These are phyloP conservation scores for grape (Vitis vinifera) DNA, from an alignment of 164 flowering plant species.

Conservation along the genomic window ASM3070453v1 NC_081816.1:2141501-2142000, in stretches of 20 bases:
- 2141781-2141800: slow-evolving; percentile 37
- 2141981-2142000: too few relatives aligned
- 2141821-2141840: slow-evolving; percentile 20
- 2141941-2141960: slow-evolving; percentile 5
- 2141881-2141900: slow-evolving; percentile 9
- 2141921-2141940: slow-evolving; percentile 11
- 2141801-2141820: slow-evolving; percentile 24
- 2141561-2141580: neutral
- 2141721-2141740: slow-evolving; percentile 21
- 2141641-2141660: slow-evolving; percentile 21
- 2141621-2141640: slow-evolving; percentile 22
- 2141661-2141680: slow-evolving; percentile 20
- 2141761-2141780: slow-evolving; percentile 1
- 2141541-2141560: too few relatives aligned
- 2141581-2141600: slow-evolving; percentile 29
- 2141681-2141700: slow-evolving; percentile 24
- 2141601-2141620: slow-evolving; percentile 9
- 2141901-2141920: slow-evolving; percentile 6
- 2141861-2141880: slow-evolving; percentile 19
- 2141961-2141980: too few relatives aligned
- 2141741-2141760: slow-evolving; percentile 23
- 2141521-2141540: slow-evolving; percentile 3
- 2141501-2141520: slow-evolving; percentile 13
- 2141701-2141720: slow-evolving; percentile 17
- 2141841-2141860: slow-evolving; percentile 15